A percentile compares a stretch with the other conserved stretches of the same genome.
These are phyloP conservation scores for Colletotrichum sp. DNA, from an alignment of 2,329 filamentous ascomycete species.

Conservation along the genomic window DNA sequence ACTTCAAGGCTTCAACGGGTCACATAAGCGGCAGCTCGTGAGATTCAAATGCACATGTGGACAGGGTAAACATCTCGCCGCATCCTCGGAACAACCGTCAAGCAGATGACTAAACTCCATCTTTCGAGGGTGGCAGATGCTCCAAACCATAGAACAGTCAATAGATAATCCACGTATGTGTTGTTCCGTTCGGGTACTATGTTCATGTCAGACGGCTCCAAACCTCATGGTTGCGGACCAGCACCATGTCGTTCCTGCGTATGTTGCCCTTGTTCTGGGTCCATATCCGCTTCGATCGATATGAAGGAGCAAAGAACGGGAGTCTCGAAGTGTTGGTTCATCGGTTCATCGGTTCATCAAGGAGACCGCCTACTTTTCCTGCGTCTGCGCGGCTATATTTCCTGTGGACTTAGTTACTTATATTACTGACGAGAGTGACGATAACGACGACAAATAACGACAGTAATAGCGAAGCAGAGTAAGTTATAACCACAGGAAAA, in stretches of 20 bases:
- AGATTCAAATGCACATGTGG: neutral
- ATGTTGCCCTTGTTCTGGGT: neutral
- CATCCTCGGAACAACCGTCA: neutral
- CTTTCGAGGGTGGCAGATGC: neutral
- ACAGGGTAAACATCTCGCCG: neutral
- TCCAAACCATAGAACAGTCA: neutral
- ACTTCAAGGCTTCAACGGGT: neutral
- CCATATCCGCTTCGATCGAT: neutral
- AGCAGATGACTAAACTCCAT: fast-evolving
- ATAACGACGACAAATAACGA: neutral
- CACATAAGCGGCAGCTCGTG: neutral
- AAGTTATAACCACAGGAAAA: neutral
- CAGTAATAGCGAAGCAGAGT: fast-evolving
- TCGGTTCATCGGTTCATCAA: neutral
- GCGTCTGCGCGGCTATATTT: neutral
- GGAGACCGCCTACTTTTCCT: neutral
- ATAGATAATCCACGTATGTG: neutral
- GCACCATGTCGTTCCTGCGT: neutral
- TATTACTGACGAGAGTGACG: neutral
- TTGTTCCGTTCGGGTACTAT: fast-evolving
- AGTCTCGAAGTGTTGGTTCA: neutral
- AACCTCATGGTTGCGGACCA: neutral
- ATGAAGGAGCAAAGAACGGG: neutral
- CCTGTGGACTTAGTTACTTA: neutral
- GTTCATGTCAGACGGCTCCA: neutral